Evolutionary conservation across 2,329 filamentous ascomycete species (phyloP), one percentile per base, ranked within the genome.

Genomic region (Chaetomiaceae sp.): DNA sequence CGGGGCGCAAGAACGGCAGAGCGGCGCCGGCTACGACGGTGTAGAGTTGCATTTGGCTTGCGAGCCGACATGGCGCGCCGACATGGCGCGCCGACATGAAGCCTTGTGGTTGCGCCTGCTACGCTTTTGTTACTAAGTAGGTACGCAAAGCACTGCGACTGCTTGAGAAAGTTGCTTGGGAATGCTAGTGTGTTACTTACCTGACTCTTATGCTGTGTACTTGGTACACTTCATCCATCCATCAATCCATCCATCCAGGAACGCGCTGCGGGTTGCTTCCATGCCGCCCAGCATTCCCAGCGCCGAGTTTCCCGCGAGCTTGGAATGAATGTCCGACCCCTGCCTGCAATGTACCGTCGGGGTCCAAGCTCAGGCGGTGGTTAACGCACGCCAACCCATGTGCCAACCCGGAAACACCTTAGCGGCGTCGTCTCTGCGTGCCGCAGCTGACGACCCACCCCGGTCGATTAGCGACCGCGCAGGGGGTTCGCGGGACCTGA

Each of bases 391-490:
- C 30, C 30, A 22, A 41, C 26, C 14, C 14, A 3, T n/a, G 1
- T 18, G 14, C 42, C 45, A 45, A 33, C 42, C 42, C 15, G 12
- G 24, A 38, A 42, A n/a, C 9, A 9, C 32, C 15, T 39, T 49
- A 45, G 47, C 38, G 19, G 35, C 11, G 10, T 38, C 10, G 22
- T 7, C 14, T 29, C 19, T 17, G 19, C 3, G 22, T 27, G 32
- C 27, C n/a, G n/a, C n/a, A n/a, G 22, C 22, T 24, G 9, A 24
- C 22, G 38, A 26, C 38, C 47, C 48, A 44, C 36, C n/a, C 27
- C 19, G n/a, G 11, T 38, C 44, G 48, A 50, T 50, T 47, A 32
- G 36, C 42, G 42, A 46, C 12, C 27, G 15, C 14, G 10, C 42
- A 38, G 22, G 27, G 37, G 38, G 29, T 19, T 19, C 8, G 10